These are phyloP conservation scores for Candida montana DNA, from an alignment of 805 yeast genomes.

Conservation along the genomic window DNA sequence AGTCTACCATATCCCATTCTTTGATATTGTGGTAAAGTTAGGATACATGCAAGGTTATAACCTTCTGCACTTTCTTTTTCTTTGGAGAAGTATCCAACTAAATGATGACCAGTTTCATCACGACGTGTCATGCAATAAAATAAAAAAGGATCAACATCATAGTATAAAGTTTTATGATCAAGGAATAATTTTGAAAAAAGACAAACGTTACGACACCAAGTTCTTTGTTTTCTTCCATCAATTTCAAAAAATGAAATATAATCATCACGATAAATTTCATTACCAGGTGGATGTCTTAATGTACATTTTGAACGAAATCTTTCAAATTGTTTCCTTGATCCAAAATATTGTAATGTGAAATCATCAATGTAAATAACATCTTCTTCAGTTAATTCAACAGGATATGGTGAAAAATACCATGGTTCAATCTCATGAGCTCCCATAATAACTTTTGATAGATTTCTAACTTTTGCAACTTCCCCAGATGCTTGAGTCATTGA, in stretches of 20 bases:
- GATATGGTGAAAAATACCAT: conserved; percentile 98
- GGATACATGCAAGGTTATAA: conserved; percentile 94
- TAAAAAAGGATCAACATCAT: conserved; percentile 96
- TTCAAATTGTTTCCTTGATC: conserved; percentile 86
- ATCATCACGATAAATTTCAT: conserved; percentile 92
- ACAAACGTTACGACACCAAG: conserved; percentile 96
- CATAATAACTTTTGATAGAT: conserved; percentile 68
- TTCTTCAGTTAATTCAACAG: conserved; percentile 88
- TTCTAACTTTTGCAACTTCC: conserved; percentile 88
- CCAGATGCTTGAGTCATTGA: conserved; percentile 89
- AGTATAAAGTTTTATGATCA: conserved; percentile 94
- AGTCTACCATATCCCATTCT: conserved; percentile 91
- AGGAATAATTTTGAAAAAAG: conserved; percentile 81
- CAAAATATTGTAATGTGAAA: conserved; percentile 82
- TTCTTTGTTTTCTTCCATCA: conserved; percentile 92
- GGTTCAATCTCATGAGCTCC: conserved; percentile 95
- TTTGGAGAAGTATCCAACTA: conserved; percentile 94
- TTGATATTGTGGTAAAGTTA: conserved; percentile 94
- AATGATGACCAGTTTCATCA: conserved; percentile 88
- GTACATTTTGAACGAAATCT: conserved; percentile 85
- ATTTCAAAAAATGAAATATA: conserved; percentile 93
- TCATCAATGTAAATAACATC: conserved; percentile 89
- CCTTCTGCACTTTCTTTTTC: conserved; percentile 95
- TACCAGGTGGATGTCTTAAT: conserved; percentile 95
- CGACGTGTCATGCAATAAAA: conserved; percentile 93